Conservation (phyloP, 805 yeast species). For the Peterozyma xylosa region DNA sequence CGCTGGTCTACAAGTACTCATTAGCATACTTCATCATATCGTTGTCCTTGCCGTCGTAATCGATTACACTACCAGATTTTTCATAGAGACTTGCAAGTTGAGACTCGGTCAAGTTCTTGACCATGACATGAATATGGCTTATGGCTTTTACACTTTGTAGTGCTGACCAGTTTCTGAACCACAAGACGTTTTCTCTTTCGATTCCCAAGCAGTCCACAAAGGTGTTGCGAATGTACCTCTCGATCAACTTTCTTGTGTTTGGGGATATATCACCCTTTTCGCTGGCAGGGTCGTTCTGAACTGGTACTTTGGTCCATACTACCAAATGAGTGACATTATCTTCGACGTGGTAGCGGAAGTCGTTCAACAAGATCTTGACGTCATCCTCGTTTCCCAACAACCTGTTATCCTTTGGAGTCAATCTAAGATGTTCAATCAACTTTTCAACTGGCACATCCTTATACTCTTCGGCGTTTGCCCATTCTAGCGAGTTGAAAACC, state of each 20-base stretch:
- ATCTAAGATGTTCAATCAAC: constrained; percentile 16
- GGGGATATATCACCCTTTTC: constrained; percentile 43
- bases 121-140: constrained; percentile 64
- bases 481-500: constrained; percentile 36
- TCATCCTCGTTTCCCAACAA: constrained; percentile 36
- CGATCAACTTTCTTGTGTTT: constrained; percentile 31
- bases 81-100: background rate
- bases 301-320: constrained; percentile 57
- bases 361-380: constrained; percentile 42
- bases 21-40: background rate
- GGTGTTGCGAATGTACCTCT: constrained; percentile 37
- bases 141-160: constrained; percentile 61
- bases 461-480: constrained; percentile 32
- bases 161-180: constrained; percentile 71
- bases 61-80: constrained; percentile 4
- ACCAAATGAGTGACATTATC: constrained; percentile 47
- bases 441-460: constrained; percentile 12
- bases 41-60: constrained; percentile 1
- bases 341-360: constrained; percentile 61
- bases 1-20: background rate
- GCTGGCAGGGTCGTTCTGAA: constrained; percentile 44
- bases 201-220: constrained; percentile 37
- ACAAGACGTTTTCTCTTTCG: constrained; percentile 31
- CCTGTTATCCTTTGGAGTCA: constrained; percentile 23
- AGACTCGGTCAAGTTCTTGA: constrained; percentile 30